Evolutionary conservation across 805 yeast genomes (phyloP).

Genomic region (Myxozyma neglecta): DNA sequence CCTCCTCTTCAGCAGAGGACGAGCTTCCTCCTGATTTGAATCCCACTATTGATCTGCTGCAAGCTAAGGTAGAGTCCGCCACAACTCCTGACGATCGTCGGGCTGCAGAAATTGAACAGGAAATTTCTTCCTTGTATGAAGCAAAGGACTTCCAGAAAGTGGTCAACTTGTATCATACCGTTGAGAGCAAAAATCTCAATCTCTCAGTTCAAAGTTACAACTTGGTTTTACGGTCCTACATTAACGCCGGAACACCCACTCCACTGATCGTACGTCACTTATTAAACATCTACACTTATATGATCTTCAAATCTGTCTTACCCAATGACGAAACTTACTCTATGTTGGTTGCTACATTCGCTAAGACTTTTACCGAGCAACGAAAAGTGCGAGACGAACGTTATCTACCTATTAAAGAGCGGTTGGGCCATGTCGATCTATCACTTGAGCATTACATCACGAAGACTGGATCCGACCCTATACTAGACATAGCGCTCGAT

Average conservation of each 20-base stretch:
- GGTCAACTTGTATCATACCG: neutral
- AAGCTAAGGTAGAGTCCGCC: conserved; percentile 26
- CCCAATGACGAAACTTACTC: conserved; percentile 27
- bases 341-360: conserved; percentile 14
- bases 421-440: conserved; percentile 4
- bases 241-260: neutral
- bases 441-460: conserved; percentile 5
- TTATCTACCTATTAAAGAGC: conserved; percentile 11
- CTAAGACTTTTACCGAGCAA: too few species aligned
- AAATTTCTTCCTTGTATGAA: neutral
- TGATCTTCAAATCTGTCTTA: conserved; percentile 21
- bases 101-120: conserved; percentile 2
- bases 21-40: conserved; percentile 1
- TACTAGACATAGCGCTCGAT: conserved; percentile 37
- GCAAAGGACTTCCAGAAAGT: neutral
- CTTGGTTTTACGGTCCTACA: neutral
- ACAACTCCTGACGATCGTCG: neutral
- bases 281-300: conserved; percentile 14
- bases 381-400: neutral
- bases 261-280: neutral
- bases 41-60: neutral
- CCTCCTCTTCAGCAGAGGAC: conserved; percentile 17
- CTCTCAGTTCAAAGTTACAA: neutral
- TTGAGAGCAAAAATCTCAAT: neutral
- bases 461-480: conserved; percentile 21